Percentiles rank a stretch among this genome's conserved stretches.
These are phyloP conservation scores for Corrigiola litoralis DNA, from an alignment of 179 eudicot species.

Conservation along the genomic window DNA sequence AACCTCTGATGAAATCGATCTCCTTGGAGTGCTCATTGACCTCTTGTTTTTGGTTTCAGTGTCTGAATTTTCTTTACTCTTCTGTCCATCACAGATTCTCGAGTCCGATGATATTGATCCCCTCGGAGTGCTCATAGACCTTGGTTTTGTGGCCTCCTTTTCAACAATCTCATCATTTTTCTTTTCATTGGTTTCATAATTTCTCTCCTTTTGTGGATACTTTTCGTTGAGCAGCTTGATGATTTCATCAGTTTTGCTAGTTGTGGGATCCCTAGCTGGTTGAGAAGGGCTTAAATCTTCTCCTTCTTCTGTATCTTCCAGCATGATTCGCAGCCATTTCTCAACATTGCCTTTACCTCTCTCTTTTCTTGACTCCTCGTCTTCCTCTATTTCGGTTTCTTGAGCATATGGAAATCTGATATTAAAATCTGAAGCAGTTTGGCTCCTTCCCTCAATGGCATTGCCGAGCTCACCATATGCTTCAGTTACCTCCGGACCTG, in stretches of 20 bases:
- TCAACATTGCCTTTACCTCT: conserved; percentile 86
- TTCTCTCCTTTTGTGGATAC: conserved; percentile 41
- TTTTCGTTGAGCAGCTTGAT: conserved; percentile 38
- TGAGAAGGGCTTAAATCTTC: conserved; percentile 20
- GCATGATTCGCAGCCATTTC: conserved; percentile 78
- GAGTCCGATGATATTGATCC: conserved; percentile 15
- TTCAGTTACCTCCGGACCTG: not conserved
- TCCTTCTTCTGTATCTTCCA: conserved; percentile 35
- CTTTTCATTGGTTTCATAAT: conserved; percentile 15
- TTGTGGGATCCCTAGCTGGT: conserved; percentile 15
- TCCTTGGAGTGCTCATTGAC: conserved; percentile 26
- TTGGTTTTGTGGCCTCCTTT: conserved; percentile 9
- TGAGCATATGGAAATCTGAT: conserved; percentile 34
- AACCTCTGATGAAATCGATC: conserved; percentile 27
- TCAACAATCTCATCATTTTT: conserved; percentile 15
- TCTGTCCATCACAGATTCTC: not conserved
- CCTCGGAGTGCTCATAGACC: conserved; percentile 11
- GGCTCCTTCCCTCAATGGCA: conserved; percentile 17
- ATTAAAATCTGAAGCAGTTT: conserved; percentile 14
- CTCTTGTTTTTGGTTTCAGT: conserved; percentile 18
- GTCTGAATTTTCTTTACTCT: conserved; percentile 16
- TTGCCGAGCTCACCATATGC: not conserved
- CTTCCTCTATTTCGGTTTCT: conserved; percentile 40
- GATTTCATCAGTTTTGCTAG: conserved; percentile 38
- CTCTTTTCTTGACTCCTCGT: conserved; percentile 66